These are phyloP conservation scores for Tetrahymena elliotti DNA, from an alignment of 73 alveolate species.

Conservation along the genomic window DNA sequence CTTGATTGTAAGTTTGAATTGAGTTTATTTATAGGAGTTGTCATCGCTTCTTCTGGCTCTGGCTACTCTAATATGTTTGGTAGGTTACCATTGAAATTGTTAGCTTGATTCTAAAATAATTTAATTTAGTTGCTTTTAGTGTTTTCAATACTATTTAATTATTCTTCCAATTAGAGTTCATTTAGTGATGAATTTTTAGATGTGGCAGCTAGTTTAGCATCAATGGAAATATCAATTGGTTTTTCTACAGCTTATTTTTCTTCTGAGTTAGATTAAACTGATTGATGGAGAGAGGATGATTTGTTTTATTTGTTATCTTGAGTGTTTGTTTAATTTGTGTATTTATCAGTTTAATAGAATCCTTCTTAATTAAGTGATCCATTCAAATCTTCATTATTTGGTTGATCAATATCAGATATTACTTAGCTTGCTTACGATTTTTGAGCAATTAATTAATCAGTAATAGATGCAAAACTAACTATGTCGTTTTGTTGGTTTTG, in stretches of 20 bases:
- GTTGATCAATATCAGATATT: neutral
- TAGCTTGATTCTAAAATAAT: neutral
- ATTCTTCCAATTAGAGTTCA: neutral
- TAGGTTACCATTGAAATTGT: neutral
- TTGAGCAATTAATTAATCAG: neutral
- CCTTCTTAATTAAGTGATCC: neutral
- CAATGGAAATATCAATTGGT: neutral
- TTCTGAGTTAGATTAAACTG: neutral
- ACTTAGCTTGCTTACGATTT: neutral
- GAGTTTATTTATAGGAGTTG: neutral
- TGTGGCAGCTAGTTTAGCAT: neutral
- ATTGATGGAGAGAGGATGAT: neutral
- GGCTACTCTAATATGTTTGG: neutral
- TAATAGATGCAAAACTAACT: neutral
- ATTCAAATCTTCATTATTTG: neutral
- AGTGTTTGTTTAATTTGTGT: neutral
- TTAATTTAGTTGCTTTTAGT: neutral
- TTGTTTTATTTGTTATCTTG: neutral
- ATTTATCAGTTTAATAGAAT: neutral
- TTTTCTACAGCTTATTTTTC: neutral
- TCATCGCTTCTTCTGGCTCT: neutral
- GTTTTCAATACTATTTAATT: neutral
- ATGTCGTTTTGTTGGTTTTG: neutral
- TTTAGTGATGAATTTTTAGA: neutral
- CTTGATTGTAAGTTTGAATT: neutral